Base-by-base conservation (phyloP, 768 basidiomycete species). In the Hysterangium stoloniferum region DNA sequence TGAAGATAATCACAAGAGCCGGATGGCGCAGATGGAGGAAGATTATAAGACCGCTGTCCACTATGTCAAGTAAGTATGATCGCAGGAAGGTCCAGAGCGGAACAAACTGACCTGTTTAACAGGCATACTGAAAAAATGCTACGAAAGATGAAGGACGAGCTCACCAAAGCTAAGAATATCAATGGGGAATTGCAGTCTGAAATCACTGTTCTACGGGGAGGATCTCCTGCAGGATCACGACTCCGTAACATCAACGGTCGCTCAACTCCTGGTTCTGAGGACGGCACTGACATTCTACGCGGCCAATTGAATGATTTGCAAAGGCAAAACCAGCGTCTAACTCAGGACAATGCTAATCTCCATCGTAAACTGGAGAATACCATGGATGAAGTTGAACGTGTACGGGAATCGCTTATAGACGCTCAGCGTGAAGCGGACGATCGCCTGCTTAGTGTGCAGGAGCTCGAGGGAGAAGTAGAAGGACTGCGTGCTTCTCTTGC, bases 51-150 rank as follows among this genome's bases (percentile, higher is more conserved):
- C 94, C 45, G 95, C 96, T 12, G 94, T 98, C 49, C 87, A 92
- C 63, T 97, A 96, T 68, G 93, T 97, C 59, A 98, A 97, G 89
- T 90, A 65, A 71, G 84, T 67, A 53, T 44, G 25, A 51, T 33
- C 5, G 7, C 52, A 58, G 45, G n/a, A n/a, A n/a, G 51, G 46
- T 36, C 32, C 40, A 48, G 54, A 48, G 48, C 50, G 55, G 53
- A 60, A 5, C 43, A 45, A 22, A 25, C 40, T 12, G 22, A 41
- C 40, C 20, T 41, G 11, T 41, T 20, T 54, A 53, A 20, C 62
- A 92, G 89, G 76, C 91, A 91, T 38, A 97, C 94, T 1, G 96
- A 98, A 67, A 96, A 94, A 70, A 92, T 98, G 82, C 86, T 97
- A 74, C 82, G 92, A 57, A 81, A 86, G 58, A 90, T 97, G 84